Evolutionary conservation across 2,329 filamentous ascomycete species (phyloP).

Genomic region (Scopulariopsis brevicaulis): DNA sequence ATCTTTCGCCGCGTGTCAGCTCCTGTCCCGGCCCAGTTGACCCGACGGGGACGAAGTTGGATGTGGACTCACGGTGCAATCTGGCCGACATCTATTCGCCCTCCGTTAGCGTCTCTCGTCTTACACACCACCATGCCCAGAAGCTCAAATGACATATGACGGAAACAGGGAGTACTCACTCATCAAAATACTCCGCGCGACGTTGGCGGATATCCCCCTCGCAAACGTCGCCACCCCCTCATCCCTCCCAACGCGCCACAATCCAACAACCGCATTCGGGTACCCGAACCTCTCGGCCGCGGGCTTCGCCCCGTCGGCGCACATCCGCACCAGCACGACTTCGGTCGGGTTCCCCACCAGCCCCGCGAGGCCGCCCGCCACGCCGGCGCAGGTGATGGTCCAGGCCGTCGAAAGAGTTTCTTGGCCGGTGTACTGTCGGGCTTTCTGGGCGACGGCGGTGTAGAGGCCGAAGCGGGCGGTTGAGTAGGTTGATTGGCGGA

Average conservation of each 20-base stretch:
- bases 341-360: constrained; percentile 33
- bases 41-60: background rate
- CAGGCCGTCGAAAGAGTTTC: constrained; percentile 17
- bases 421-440: constrained; percentile 14
- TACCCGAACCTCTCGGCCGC: constrained; percentile 23
- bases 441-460: constrained; percentile 16
- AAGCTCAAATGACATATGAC: too few species aligned
- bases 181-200: constrained; percentile 30
- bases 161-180: constrained; percentile 14
- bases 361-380: constrained; percentile 28
- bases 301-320: constrained; percentile 28
- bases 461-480: constrained; percentile 27
- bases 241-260: constrained; percentile 20
- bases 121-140: background rate
- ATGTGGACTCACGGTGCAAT: constrained; percentile 24
- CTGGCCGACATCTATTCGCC: constrained; percentile 24
- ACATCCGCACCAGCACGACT: constrained; percentile 31
- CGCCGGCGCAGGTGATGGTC: constrained; percentile 25
- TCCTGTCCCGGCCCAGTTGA: background rate
- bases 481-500: constrained; percentile 31
- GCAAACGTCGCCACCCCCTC: constrained; percentile 25
- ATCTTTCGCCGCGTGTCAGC: constrained; percentile 11
- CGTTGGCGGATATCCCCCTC: constrained; percentile 25
- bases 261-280: constrained; percentile 22
- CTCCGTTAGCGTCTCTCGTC: constrained; percentile 8